Evolutionary conservation across 1,284 basidiomycete species (phyloP), one percentile per base, ranked within the genome.

Genomic region (Apiotrichum brassicae): DNA sequence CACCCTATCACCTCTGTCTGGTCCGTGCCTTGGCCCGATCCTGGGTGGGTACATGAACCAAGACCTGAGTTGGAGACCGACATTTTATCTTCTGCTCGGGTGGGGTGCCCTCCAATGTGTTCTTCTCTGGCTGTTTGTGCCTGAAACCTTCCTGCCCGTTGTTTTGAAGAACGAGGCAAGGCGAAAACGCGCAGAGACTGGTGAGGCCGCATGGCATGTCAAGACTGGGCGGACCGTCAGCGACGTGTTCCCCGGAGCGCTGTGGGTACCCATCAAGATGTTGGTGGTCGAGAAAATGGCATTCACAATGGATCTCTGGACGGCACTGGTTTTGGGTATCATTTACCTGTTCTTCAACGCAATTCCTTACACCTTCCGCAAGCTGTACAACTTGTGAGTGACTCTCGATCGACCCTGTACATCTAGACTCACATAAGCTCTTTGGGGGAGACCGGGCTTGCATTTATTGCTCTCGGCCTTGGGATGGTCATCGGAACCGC

Each of bases 81-180:
- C 59, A 36, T 63, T 57, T 55, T 56, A 54, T 39, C 57, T 54
- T 30, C 59, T 58, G 54, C 35, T 59, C 7, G 42, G 41, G 13
- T 63, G 61, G 61, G 52, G 58, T 24, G 59, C 43, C 1, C 16
- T 48, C 9, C 49, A 54, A 9, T 59, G 59, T 24, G 13, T 58
- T 2, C 35, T 58, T 12, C 51, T 51, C 13, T 44, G 41, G 22
- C 33, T 54, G 1, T 55, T 59, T 42, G 59, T 63, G 53, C 61
- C 61, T 11, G 61, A 63, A 42, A 63, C 61, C 16, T 46, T 59
- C 2, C 48, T 48, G 4, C 48, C 52, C 3, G 51, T 54, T 5
- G 35, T 61, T 22, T 45, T 63, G 38, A 61, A 58, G 44, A 50
- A 51, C 20, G 59, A 63, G 28, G 61, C 61, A 3, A 4, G 19